Conservation (phyloP, 495 filamentous ascomycete genomes). For the Neurospora pannonica region DNA sequence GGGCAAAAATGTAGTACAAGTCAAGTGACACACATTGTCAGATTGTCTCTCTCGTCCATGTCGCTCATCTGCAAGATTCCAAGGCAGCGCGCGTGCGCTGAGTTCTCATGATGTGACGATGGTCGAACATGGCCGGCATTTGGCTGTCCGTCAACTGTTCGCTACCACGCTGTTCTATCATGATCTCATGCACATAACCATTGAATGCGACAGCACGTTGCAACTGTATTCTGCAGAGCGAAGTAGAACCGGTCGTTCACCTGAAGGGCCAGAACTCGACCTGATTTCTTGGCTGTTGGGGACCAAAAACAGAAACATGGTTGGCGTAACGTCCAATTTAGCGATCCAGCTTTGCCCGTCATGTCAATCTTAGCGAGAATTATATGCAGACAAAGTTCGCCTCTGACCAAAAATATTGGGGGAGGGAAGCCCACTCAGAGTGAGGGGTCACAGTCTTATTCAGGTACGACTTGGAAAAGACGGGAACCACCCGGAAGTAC, state of each 20-base stretch:
- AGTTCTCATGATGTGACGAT: background rate
- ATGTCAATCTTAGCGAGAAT: background rate
- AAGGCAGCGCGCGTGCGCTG: background rate
- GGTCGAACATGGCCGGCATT: background rate
- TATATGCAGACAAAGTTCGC: background rate
- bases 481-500: background rate
- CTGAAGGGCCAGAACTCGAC: background rate
- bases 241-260: background rate
- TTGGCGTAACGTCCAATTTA: background rate
- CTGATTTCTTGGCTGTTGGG: background rate
- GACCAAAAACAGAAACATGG: background rate
- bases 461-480: background rate
- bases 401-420: background rate
- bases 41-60: background rate
- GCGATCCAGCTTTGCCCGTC: background rate
- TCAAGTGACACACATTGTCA: background rate
- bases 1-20: background rate
- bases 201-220: background rate
- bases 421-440: background rate
- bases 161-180: background rate
- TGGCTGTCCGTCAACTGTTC: background rate
- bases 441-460: background rate
- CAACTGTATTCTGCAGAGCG: background rate
- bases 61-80: background rate
- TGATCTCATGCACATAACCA: background rate